Percentiles rank a stretch among this genome's conserved stretches.
These are phyloP conservation scores for Cyphellophora attinorum DNA, from an alignment of 2,329 filamentous ascomycete species.

Conservation along the genomic window DNA sequence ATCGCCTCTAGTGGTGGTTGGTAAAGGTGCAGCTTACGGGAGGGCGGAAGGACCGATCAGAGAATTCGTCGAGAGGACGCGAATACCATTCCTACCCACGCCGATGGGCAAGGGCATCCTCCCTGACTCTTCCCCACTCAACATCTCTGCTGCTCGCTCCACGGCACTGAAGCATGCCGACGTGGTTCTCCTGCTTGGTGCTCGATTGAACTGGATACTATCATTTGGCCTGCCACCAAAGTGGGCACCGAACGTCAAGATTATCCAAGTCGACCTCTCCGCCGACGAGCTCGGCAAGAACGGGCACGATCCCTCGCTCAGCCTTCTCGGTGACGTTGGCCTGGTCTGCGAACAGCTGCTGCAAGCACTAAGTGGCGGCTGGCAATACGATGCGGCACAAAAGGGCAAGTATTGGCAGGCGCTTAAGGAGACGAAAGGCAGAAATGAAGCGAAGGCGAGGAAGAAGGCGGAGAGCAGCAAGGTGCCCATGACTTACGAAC, in stretches of 20 bases:
- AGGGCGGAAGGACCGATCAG: slow-evolving; percentile 38
- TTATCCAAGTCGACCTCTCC: slow-evolving; percentile 47
- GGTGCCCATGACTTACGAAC: slow-evolving; percentile 40
- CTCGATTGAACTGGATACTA: slow-evolving; percentile 49
- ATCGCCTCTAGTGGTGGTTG: slow-evolving; percentile 43
- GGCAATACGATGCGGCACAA: slow-evolving; percentile 29
- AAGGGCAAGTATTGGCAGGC: slow-evolving; percentile 27
- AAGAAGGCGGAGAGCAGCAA: slow-evolving; percentile 23
- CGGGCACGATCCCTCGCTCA: slow-evolving; percentile 30
- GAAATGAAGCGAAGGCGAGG: slow-evolving; percentile 39
- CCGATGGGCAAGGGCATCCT: slow-evolving; percentile 52
- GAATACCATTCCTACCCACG: slow-evolving; percentile 46
- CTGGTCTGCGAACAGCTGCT: slow-evolving; percentile 39
- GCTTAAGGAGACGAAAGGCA: slow-evolving; percentile 24
- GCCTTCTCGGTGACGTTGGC: slow-evolving; percentile 42
- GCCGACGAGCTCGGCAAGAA: slow-evolving; percentile 44
- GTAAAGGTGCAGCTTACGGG: slow-evolving; percentile 47
- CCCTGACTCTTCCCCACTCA: slow-evolving; percentile 42
- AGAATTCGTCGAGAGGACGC: slow-evolving; percentile 35
- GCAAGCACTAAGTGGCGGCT: slow-evolving; percentile 30
- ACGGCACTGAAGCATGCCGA: slow-evolving; percentile 44
- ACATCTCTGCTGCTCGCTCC: slow-evolving; percentile 44
- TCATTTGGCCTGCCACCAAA: slow-evolving; percentile 47
- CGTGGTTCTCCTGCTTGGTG: slow-evolving; percentile 45
- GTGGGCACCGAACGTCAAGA: slow-evolving; percentile 39